Base-by-base conservation (phyloP, 2,329 filamentous ascomycete genomes). In the Microcyclosporella mali region DNA sequence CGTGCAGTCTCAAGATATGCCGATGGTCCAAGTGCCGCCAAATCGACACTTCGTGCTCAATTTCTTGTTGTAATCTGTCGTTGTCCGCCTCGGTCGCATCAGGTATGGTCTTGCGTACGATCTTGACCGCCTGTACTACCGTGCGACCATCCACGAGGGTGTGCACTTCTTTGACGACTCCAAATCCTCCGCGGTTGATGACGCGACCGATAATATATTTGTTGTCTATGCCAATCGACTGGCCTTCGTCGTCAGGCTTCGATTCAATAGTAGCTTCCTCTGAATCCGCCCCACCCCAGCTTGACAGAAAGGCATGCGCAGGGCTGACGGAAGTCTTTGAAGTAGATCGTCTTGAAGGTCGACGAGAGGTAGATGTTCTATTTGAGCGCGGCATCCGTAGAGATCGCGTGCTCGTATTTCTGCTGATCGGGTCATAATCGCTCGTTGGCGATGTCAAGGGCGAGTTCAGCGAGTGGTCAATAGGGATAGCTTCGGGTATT, bases 131-230 rank as follows among this genome's bases (percentile, higher is more conserved):
- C 40, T 73, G 72, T n/a, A 74, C 70, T 32, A 72, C 67, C 30
- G 73, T 73, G 37, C 70, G 65, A 25, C 73, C 74, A 15, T 53
- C 45, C 38, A 77, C 72, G 34, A 83, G 74, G 41, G 79, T 82
- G 47, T 72, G 79, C 6, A 81, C 79, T 62, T 84, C 80, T 56
- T 81, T 82, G 27, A 84, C 78, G 1, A 77, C 70, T 50, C 79
- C 82, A 60, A 84, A 84, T 3, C 81, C 81, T 18, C 81, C 81
- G 49, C 70, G 77, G 2, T 78, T 81, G 46, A 84, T 78, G 46
- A 79, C 74, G 51, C 80, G 79, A 36, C 81, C 81, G 39, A 84
- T 75, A 25, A 84, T 77, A 59, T 83, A 84, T 49, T 81, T 77
- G 40, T 74, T 66, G 32, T 69, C 56, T 35, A 70, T 72, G 32